A percentile compares a stretch with the other conserved stretches of the same genome.
Evolutionary conservation across 2,329 filamentous ascomycete species (phyloP).

Genomic region (Coniochaeta sp.): DNA sequence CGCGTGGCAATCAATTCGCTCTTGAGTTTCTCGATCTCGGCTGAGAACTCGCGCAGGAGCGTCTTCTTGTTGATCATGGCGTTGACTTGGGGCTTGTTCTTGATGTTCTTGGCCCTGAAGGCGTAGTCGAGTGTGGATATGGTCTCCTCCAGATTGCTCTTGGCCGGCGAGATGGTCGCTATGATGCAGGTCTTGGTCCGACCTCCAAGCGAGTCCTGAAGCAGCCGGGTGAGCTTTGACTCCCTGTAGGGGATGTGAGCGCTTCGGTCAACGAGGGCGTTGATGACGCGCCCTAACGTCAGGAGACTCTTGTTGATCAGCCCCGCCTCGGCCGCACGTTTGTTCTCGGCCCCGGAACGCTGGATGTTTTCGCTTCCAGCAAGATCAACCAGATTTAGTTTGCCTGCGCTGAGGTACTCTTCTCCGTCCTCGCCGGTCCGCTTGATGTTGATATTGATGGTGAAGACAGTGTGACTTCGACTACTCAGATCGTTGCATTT

Average conservation of each 20-base stretch:
- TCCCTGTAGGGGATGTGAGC: conserved; percentile 87
- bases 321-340: conserved; percentile 89
- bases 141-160: conserved; percentile 93
- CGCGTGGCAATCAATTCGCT: conserved; percentile 87
- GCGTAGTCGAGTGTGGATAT: conserved; percentile 98
- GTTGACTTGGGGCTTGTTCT: conserved; percentile 95
- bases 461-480: conserved; percentile 95
- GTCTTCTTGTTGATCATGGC: conserved; percentile 90
- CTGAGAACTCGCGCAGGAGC: conserved; percentile 78
- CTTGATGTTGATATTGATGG: conserved; percentile 87
- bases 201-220: conserved; percentile 95
- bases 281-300: conserved; percentile 93
- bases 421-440: conserved; percentile 74
- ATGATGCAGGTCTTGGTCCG: conserved; percentile 98
- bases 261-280: conserved; percentile 85
- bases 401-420: conserved; percentile 83
- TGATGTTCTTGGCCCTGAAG: conserved; percentile 96
- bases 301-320: conserved; percentile 97
- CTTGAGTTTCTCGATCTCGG: conserved; percentile 91
- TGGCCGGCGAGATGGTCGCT: conserved; percentile 88
- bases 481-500: conserved; percentile 99
- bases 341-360: conserved; percentile 94
- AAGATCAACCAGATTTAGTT: conserved; percentile 92
- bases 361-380: conserved; percentile 98
- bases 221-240: conserved; percentile 86